Conservation (phyloP, 2,329 filamentous ascomycete species). For the Aspergillus pseudoterreus region DNA sequence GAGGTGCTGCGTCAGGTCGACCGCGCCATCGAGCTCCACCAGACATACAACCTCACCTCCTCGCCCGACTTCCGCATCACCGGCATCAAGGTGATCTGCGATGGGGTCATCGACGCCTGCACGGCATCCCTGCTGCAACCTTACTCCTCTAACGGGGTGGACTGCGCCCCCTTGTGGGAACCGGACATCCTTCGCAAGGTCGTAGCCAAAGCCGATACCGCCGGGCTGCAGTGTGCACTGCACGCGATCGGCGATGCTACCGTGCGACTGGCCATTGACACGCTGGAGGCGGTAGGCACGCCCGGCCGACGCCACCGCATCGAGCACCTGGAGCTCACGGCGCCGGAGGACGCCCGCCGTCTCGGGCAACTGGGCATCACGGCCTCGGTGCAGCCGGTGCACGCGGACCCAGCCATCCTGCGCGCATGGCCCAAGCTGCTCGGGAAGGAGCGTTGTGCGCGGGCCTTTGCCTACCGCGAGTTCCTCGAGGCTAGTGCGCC, state of each 20-base stretch:
- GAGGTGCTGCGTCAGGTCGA: conserved; percentile 44
- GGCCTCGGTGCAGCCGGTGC: conserved; percentile 37
- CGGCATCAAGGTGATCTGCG: conserved; percentile 50
- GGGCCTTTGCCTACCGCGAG: conserved; percentile 50
- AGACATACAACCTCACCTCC: conserved; percentile 36
- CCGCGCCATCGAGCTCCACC: conserved; percentile 40
- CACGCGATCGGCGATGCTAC: conserved; percentile 51
- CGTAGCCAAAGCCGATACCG: conserved; percentile 40
- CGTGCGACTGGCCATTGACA: conserved; percentile 43
- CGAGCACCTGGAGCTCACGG: conserved; percentile 50
- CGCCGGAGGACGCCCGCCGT: conserved; percentile 43
- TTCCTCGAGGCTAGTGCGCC: conserved; percentile 41
- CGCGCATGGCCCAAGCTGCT: conserved; percentile 45
- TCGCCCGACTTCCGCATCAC: conserved; percentile 44
- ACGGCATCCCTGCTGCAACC: conserved; percentile 20
- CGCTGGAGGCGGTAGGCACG: conserved; percentile 23
- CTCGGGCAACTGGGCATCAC: conserved; percentile 45
- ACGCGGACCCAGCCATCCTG: conserved; percentile 44
- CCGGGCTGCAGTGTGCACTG: conserved; percentile 46
- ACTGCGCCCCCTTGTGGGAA: conserved; percentile 43
- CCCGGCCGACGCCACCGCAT: conserved; percentile 45
- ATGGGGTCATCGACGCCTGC: conserved; percentile 49
- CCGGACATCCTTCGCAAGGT: conserved; percentile 39
- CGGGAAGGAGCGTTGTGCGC: conserved; percentile 39
- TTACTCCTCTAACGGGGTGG: conserved; percentile 35